Evolutionary conservation across 2,329 filamentous ascomycete genomes (phyloP).

Genomic region (Cladophialophora exuberans): DNA sequence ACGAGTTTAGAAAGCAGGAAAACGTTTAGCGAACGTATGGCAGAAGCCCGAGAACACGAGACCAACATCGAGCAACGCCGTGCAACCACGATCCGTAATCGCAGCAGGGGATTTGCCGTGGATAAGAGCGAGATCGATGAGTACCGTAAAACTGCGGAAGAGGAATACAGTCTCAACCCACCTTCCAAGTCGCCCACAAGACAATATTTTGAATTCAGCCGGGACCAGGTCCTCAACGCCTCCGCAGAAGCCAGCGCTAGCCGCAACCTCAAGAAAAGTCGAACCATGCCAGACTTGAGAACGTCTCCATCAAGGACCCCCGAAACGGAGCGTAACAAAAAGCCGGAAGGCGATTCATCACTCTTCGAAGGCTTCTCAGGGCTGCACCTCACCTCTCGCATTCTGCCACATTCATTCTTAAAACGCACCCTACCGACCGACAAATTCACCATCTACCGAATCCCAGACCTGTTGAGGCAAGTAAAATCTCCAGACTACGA

Average conservation of each 20-base stretch:
- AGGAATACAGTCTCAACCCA: slow-evolving; percentile 35
- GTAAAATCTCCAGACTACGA: slow-evolving; percentile 84
- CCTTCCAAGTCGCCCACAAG: slow-evolving; percentile 51
- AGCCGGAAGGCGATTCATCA: slow-evolving; percentile 52
- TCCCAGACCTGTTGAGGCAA: slow-evolving; percentile 78
- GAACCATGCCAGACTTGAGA: slow-evolving; percentile 17
- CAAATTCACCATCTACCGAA: slow-evolving; percentile 64
- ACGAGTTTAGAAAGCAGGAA: slow-evolving; percentile 41
- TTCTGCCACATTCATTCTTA: slow-evolving; percentile 79
- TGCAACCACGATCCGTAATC: slow-evolving; percentile 42
- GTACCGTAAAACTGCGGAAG: slow-evolving; percentile 44
- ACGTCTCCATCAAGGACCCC: slow-evolving; percentile 12
- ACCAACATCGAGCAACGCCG: slow-evolving; percentile 43
- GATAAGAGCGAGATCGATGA: slow-evolving; percentile 48
- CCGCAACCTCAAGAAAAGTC: slow-evolving; percentile 22
- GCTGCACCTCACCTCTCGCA: slow-evolving; percentile 79
- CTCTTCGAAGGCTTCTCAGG: slow-evolving; percentile 86
- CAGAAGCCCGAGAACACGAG: slow-evolving; percentile 61
- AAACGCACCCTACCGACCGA: slow-evolving; percentile 78
- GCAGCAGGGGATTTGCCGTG: slow-evolving; percentile 48
- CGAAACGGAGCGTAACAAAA: not conserved
- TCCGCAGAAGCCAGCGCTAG: slow-evolving; percentile 34
- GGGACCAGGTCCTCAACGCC: slow-evolving; percentile 60
- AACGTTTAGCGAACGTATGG: slow-evolving; percentile 84
- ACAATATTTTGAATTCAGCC: slow-evolving; percentile 59